Conservation (phyloP, 306 rosid species). For the Leucaena leucocephala region DNA sequence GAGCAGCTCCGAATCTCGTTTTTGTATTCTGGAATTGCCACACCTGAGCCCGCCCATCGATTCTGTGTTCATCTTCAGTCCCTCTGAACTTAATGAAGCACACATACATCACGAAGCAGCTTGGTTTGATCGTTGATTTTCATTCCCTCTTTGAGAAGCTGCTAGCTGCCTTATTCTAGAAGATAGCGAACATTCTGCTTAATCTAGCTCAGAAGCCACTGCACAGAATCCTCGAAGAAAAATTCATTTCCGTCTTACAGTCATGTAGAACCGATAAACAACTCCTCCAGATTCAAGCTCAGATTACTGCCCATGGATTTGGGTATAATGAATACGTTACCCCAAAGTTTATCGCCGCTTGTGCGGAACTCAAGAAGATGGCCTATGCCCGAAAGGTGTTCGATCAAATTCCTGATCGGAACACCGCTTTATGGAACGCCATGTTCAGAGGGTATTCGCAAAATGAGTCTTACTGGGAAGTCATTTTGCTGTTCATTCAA, state of each 20-base stretch:
- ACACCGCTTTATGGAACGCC: conserved; percentile 64
- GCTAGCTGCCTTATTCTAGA: background rate
- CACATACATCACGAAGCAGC: background rate
- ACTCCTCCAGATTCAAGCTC: conserved; percentile 62
- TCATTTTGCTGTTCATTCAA: conserved; percentile 48
- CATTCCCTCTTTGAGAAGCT: background rate
- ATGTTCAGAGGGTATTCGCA: conserved; percentile 57
- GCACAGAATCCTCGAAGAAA: conserved; percentile 55
- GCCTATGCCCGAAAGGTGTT: conserved; percentile 60
- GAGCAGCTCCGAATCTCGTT: too few relatives aligned
- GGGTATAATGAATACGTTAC: conserved; percentile 47
- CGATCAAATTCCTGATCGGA: conserved; percentile 57
- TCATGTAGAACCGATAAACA: conserved; percentile 60
- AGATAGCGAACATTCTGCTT: conserved; percentile 42
- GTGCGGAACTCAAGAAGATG: conserved; percentile 42
- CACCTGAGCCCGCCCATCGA: too few relatives aligned
- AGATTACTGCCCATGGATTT: conserved; percentile 57
- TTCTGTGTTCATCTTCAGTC: background rate
- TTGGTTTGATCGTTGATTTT: background rate
- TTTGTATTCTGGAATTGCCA: too few relatives aligned
- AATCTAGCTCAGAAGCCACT: conserved; percentile 38
- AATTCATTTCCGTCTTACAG: conserved; percentile 57
- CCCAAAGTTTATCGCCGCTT: conserved; percentile 50
- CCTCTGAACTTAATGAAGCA: background rate
- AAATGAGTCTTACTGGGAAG: conserved; percentile 42